Percentiles rank a stretch among this genome's conserved stretches.
phyloP scores from a whole-genome alignment of 2,329 filamentous ascomycete species.

The Hyphodiscus sp. region DNA sequence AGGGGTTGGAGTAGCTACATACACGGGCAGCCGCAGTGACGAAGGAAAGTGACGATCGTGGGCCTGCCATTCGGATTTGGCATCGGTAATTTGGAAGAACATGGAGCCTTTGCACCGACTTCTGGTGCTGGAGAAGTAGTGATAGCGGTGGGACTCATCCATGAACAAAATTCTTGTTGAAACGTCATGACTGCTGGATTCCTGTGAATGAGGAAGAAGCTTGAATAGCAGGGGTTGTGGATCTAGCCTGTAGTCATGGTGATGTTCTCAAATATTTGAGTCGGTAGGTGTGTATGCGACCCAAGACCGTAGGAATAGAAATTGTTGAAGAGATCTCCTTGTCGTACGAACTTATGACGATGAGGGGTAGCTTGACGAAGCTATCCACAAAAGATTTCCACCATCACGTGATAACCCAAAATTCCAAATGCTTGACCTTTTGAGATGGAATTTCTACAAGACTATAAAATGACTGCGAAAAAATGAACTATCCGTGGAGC shows the following conservation, averaged over 20 bases:
- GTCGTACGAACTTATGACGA: not conserved
- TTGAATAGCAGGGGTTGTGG: too few relatives aligned
- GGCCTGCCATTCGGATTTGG: slow-evolving; percentile 45
- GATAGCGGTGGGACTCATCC: slow-evolving; percentile 18
- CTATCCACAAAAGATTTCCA: not conserved
- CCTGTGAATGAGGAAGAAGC: not conserved
- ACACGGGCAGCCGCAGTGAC: slow-evolving; percentile 72
- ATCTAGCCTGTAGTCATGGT: too few relatives aligned
- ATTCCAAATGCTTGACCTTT: not conserved
- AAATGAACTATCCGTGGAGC: too few relatives aligned
- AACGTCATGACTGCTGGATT: slow-evolving; percentile 23
- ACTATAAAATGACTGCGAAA: not conserved
- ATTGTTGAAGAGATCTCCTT: too few relatives aligned
- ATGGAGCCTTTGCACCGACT: slow-evolving; percentile 50
- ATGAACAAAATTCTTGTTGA: slow-evolving; percentile 27
- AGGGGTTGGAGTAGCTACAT: slow-evolving; percentile 26
- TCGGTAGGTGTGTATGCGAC: too few relatives aligned
- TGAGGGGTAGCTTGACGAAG: not conserved
- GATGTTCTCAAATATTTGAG: too few relatives aligned
- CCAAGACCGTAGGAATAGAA: too few relatives aligned
- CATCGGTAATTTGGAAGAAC: slow-evolving; percentile 44
- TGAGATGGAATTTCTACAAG: not conserved
- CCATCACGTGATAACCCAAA: not conserved
- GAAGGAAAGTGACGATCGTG: slow-evolving; percentile 59
- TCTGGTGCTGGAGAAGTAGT: slow-evolving; percentile 42